Base-by-base conservation (phyloP, 2,329 filamentous ascomycete genomes). In the Cordyceps javanica region DNA sequence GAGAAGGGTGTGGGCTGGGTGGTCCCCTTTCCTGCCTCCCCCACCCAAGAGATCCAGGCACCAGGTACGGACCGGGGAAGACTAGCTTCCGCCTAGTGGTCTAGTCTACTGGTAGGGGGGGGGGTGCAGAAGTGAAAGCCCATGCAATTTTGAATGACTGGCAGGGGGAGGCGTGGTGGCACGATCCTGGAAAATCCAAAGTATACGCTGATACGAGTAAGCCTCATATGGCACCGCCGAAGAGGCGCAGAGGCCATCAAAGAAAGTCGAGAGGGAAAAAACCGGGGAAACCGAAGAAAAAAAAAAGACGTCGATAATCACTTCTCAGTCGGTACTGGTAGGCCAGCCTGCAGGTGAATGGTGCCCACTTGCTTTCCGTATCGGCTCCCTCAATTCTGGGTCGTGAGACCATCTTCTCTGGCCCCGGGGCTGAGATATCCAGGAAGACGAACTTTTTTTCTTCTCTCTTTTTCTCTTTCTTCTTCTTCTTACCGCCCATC, bases 1-100 rank as follows among this genome's bases (percentile, higher is more conserved):
- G 16, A 30, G 11, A 13, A 32, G 36, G 26, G 14, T 23, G 13
- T 23, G 38, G 14, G 7, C 21, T 23, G 9, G 34, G 23, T 39
- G n/a, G n/a, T 14, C 2, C n/a, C 11, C n/a, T 38, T 38, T 38
- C 8, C 1, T 36, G 32, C 11, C 32, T 14, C 38, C n/a, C 38
- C 25, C 19, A 42, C 44, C 46, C 42, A 48, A 30, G 42, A 55
- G 45, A 49, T 39, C 30, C 53, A 56, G 53, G 53, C 34, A 56
- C 53, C 16, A 56, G 53, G 53, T 45, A 56, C 53, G 53, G 53
- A 56, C 53, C 53, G 53, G 53, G 53, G 53, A 56, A 55, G 44
- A 10, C 53, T 56, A 49, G 11, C 13, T 34, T 26, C 32, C 32
- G 32, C 48, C 48, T n/a, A 16, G 21, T 7, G 36, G 38, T 41